Evolutionary conservation across 805 yeast species (phyloP).

Genomic region (Candida incommunis): DNA sequence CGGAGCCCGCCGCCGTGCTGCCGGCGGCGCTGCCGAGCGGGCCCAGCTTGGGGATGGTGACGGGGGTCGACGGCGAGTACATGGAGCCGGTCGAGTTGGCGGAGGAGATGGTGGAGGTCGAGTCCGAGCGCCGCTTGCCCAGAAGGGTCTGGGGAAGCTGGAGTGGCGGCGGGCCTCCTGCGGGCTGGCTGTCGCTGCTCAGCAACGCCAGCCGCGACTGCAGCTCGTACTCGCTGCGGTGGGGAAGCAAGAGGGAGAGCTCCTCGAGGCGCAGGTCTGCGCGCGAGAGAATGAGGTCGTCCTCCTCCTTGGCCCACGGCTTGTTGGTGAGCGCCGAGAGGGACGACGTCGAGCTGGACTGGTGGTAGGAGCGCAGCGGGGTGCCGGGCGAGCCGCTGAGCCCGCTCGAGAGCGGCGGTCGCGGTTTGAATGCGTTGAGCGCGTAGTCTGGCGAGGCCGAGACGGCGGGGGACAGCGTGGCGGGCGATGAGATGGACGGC

Average conservation of each 20-base stretch:
- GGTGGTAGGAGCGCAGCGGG: slow-evolving; percentile 2
- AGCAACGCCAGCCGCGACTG: slow-evolving; percentile 33
- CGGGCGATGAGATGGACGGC: slow-evolving; percentile 5
- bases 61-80: slow-evolving; percentile 1
- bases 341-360: slow-evolving; percentile 10
- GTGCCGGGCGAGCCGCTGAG: slow-evolving; percentile 6
- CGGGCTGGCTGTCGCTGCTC: background rate
- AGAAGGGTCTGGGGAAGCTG: background rate
- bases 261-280: slow-evolving; percentile 59
- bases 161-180: background rate
- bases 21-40: background rate
- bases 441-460: slow-evolving; percentile 8
- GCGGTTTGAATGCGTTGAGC: background rate
- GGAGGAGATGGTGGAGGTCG: background rate
- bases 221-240: slow-evolving; percentile 63
- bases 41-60: background rate
- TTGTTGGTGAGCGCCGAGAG: slow-evolving; percentile 4
- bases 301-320: slow-evolving; percentile 44
- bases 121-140: background rate
- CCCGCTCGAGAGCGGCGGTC: background rate
- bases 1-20: no score
- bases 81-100: background rate
- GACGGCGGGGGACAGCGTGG: slow-evolving; percentile 2
- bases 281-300: slow-evolving; percentile 41
- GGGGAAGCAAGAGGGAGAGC: slow-evolving; percentile 56